Evolutionary conservation across 805 yeast genomes (phyloP), one percentile per base, ranked within the genome.

Genomic region (Ogataea ramenticola): DNA sequence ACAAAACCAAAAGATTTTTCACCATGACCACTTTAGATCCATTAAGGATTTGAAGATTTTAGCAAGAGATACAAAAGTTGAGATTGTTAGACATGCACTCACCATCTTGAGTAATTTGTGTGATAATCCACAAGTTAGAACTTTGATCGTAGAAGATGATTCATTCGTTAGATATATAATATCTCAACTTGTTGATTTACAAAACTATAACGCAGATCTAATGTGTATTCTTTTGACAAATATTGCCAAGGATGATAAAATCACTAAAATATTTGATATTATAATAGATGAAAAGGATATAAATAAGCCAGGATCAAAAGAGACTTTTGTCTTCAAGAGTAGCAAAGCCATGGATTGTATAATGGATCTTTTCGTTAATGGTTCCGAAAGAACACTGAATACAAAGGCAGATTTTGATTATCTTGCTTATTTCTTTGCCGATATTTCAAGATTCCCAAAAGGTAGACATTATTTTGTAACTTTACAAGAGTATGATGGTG

Each of bases 351-450:
- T 88, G 64, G 96, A 86, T 55, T 84, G 90, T 61, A 68, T 90
- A 29, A 78, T 90, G 80, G 96, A 87, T 64, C 80, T 90, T 56
- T 89, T 88, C 58, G 96, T 89, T 35, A 85, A 85, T 57, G 96
- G 96, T 8, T 71, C 75, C 39, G 89, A 84, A 54, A 71, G 87
- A 58, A 62, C 77, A 15, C 69, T 88, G 46, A 88, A 87, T 66
- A 75, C 74, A 55, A 73, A 69, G 53, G 93, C 95, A 2, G 75
- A 77, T 52, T 91, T 66, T 56, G 96, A 90, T 61, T 90, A 86
- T 60, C 68, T 93, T 49, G 75, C 96, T 1, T 88, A 82, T 60
- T 87, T 87, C 59, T 90, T 93, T 64, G 90, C 96, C 14, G 97
- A 91, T 58, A 68, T 88, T 39, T 87, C 97, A 1, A 76, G 96